Conservation (phyloP, 2,329 filamentous ascomycete species). For the Beauveria australis region DNA sequence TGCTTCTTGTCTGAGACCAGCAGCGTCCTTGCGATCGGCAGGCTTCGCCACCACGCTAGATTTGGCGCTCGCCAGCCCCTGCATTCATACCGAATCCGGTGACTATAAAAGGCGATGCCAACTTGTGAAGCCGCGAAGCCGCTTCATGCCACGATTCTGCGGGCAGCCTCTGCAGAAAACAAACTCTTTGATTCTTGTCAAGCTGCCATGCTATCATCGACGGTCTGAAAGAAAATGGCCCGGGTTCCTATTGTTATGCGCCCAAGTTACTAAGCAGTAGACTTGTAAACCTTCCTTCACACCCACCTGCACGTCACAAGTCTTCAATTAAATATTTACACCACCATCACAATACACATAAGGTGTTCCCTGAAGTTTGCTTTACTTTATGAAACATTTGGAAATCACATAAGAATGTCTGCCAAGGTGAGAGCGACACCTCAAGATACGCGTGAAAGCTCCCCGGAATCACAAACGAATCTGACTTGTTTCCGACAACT, state of each 20-base stretch:
- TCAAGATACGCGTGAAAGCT: neutral
- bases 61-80: neutral
- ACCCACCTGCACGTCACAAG: no score
- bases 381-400: no score
- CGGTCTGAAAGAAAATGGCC: neutral
- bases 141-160: no score
- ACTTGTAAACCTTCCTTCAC: neutral
- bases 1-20: neutral
- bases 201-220: no score
- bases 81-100: neutral
- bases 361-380: no score
- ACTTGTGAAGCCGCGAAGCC: no score
- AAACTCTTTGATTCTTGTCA: no score
- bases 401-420: neutral
- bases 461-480: neutral
- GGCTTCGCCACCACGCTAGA: neutral
- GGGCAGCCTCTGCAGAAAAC: neutral
- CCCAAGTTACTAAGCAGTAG: neutral
- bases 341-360: no score
- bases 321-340: no score
- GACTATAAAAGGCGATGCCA: neutral
- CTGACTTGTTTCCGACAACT: neutral
- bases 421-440: conserved; percentile 13
- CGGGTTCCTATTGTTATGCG: neutral
- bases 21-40: neutral